These are phyloP conservation scores for Xylariaceae sp. DNA, from an alignment of 2,329 filamentous ascomycete species.

Conservation along the genomic window DNA sequence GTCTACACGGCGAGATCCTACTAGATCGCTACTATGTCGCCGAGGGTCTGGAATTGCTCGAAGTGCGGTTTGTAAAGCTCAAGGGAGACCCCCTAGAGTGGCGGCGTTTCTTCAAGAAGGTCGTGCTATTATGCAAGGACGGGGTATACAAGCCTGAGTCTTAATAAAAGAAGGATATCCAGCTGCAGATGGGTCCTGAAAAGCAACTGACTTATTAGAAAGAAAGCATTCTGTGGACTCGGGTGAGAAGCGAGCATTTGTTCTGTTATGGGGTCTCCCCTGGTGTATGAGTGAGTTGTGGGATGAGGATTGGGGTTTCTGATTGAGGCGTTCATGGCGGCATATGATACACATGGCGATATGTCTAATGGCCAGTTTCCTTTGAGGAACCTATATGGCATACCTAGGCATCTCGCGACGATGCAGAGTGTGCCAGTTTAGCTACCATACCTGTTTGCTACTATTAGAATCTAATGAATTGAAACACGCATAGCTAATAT, in stretches of 20 bases:
- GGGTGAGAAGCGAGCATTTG: not conserved
- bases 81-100: constrained; percentile 97
- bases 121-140: constrained; percentile 83
- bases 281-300: constrained; percentile 3
- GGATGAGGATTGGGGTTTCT: not conserved
- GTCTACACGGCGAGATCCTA: constrained; percentile 68
- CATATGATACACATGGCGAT: not conserved
- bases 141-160: constrained; percentile 62
- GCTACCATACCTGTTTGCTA: not conserved
- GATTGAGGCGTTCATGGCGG: not conserved
- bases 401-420: not conserved
- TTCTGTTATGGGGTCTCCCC: not conserved
- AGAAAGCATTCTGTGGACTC: not conserved
- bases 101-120: constrained; percentile 93
- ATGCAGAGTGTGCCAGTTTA: not conserved
- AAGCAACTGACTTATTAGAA: not conserved
- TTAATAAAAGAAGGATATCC: constrained; percentile 23
- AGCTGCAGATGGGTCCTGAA: not conserved
- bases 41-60: constrained; percentile 58
- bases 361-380: constrained; percentile 1
- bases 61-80: constrained; percentile 87
- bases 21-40: constrained; percentile 60
- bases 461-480: not conserved
- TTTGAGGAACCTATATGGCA: not conserved
- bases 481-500: not conserved